Conservation (phyloP, 768 basidiomycete species). For the Russula olivacea region DNA sequence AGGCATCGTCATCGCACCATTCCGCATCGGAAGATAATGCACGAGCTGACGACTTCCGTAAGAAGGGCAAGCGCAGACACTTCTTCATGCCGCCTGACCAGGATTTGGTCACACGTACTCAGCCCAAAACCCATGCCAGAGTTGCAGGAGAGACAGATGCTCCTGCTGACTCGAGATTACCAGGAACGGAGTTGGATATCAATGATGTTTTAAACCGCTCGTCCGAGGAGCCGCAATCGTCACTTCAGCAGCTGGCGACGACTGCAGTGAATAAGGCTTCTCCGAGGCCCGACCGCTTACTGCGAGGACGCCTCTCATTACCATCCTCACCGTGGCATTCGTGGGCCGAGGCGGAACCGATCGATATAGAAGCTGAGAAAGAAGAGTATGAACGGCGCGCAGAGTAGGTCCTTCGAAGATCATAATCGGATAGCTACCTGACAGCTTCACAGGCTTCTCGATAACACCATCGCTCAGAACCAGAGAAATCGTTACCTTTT, state of each 20-base stretch:
- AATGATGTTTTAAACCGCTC: neutral
- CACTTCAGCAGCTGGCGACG: neutral
- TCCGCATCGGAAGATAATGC: slow-evolving; percentile 24
- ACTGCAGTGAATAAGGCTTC: neutral
- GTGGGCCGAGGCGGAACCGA: slow-evolving; percentile 32
- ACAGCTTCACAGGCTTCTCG: slow-evolving; percentile 45
- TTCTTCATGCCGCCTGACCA: slow-evolving; percentile 19
- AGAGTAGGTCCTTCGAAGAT: slow-evolving; percentile 37
- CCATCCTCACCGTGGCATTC: slow-evolving; percentile 27
- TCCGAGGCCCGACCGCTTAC: slow-evolving; percentile 1
- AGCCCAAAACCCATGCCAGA: neutral
- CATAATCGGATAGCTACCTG: slow-evolving; percentile 14
- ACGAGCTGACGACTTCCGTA: slow-evolving; percentile 7
- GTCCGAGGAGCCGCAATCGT: neutral
- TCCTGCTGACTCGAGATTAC: neutral
- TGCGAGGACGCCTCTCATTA: slow-evolving; percentile 34
- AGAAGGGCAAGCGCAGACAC: slow-evolving; percentile 13
- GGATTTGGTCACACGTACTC: slow-evolving; percentile 17
- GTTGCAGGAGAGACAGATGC: neutral
- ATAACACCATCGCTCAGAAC: slow-evolving; percentile 55
- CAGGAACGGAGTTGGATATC: slow-evolving; percentile 2
- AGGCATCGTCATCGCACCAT: slow-evolving; percentile 39
- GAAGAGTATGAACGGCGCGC: slow-evolving; percentile 55
- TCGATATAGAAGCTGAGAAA: slow-evolving; percentile 44
- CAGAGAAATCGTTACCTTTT: slow-evolving; percentile 62